Evolutionary conservation across 495 filamentous ascomycete species (phyloP), one percentile per base, ranked within the genome.

Genomic region (Tuber magnatum): DNA sequence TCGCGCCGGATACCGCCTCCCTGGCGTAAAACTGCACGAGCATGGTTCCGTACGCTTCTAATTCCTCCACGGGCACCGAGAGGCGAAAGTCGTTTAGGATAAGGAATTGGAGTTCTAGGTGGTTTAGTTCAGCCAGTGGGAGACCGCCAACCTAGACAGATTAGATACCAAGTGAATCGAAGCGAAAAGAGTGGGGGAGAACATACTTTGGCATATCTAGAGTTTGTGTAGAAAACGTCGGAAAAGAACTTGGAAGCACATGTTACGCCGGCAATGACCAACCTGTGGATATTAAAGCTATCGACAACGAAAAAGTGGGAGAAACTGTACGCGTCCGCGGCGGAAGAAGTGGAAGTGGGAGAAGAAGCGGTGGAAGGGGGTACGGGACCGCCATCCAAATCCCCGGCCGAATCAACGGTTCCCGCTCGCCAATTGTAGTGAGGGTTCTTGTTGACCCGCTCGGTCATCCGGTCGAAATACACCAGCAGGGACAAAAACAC

Each of bases 211-310:
- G 96, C 95, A 83, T 99, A 99, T 88, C 95, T 87, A 69, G 96
- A 98, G 85, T 99, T 99, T 28, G 95, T 99, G 81, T 98, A 99
- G 81, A 99, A 99, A 68, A 98, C 93, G 86, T 99, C 95, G 5
- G 94, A 97, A 84, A 99, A 99, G 87, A 98, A 99, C 85, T 99
- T 99, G 88, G 94, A 97, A 18, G 96, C 94, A 84, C 96, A 98
- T 24, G 95, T 98, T 69, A 99, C 96, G 35, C 94, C 95, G 14
- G 95, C 94, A 83, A 99, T 99, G 69, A 98, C 94, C 73, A 99
- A 86, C 41, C 95, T 91, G 81, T 99, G 95, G 78, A 99, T 99
- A 84, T 99, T 99, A 84, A 95, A 99, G 83, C 94, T 97, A 85
- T 99, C 95, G 3, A 98, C 95, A 70, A 98, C 94, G 81, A 99